These are phyloP conservation scores for Discostella stelligera DNA, from an alignment of 352 stramenopile genomes.

Conservation along the genomic window DNA sequence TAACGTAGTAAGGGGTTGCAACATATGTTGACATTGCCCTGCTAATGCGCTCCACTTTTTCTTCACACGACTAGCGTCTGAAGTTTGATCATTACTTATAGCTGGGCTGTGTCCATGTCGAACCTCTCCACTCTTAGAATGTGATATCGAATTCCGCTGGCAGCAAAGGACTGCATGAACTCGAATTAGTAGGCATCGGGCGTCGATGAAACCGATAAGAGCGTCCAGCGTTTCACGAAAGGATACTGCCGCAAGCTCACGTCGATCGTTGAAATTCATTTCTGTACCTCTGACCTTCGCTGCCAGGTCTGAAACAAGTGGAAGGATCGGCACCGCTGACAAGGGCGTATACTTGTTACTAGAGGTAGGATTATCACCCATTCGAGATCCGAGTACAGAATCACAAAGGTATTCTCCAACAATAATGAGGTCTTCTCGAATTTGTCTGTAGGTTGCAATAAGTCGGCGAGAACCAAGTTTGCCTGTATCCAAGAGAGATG, in stretches of 20 bases:
- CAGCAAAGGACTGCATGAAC: constrained; percentile 38
- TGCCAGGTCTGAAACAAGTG: neutral
- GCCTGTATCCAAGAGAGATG: neutral
- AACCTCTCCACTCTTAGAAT: neutral
- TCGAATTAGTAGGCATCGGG: constrained; percentile 29
- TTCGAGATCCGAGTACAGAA: constrained; percentile 33
- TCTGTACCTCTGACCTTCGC: neutral
- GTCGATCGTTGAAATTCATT: constrained; percentile 1
- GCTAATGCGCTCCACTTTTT: constrained; percentile 29
- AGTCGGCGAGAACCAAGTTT: constrained; percentile 34
- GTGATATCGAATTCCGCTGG: neutral
- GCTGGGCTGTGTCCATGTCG: neutral
- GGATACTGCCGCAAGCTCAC: constrained; percentile 34
- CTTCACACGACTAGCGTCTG: neutral
- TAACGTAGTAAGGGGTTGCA: neutral
- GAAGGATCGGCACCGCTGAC: neutral
- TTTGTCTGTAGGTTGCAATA: constrained; percentile 43
- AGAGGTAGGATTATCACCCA: neutral
- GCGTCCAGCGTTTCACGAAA: constrained; percentile 34
- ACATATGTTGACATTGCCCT: constrained; percentile 19
- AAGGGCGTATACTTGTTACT: neutral
- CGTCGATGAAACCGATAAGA: constrained; percentile 47
- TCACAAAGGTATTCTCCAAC: constrained; percentile 53
- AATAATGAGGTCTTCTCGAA: constrained; percentile 40
- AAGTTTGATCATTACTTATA: neutral